A percentile compares a stretch with the other conserved stretches of the same genome.
phyloP scores from a whole-genome alignment of 371 early-diverging fungal species.

The Mucor circinelloides region DNA sequence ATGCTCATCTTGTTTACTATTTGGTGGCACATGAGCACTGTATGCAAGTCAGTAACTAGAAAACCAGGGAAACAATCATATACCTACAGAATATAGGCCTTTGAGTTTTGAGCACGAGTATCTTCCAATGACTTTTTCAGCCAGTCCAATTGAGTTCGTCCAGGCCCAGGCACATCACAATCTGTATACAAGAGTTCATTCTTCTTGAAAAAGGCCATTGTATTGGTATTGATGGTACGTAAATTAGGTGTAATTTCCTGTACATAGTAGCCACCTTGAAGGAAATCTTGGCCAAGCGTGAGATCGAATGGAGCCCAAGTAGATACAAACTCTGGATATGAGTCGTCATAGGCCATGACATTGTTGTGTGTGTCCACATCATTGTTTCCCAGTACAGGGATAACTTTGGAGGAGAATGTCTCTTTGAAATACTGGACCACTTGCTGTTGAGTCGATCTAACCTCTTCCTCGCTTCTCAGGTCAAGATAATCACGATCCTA shows the following conservation, averaged over 20 bases:
- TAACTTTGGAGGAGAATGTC: constrained; percentile 27
- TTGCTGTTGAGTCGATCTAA: constrained; percentile 25
- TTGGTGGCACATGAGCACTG: constrained; percentile 57
- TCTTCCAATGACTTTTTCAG: constrained; percentile 18
- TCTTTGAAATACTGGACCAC: constrained; percentile 26
- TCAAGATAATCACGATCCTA: constrained; percentile 4
- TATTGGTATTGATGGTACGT: constrained; percentile 21
- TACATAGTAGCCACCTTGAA: constrained; percentile 26
- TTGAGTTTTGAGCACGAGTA: neutral
- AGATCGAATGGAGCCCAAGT: constrained; percentile 28
- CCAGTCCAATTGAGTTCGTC: constrained; percentile 37
- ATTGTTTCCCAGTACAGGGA: constrained; percentile 51
- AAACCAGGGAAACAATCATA: constrained; percentile 1
- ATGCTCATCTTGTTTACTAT: constrained; percentile 21
- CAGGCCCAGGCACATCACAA: constrained; percentile 26
- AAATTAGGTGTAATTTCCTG: constrained; percentile 18
- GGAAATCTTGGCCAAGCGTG: constrained; percentile 20
- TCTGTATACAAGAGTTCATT: constrained; percentile 22
- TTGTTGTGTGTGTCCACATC: constrained; percentile 20
- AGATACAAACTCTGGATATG: constrained; percentile 7
- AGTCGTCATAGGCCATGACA: constrained; percentile 6
- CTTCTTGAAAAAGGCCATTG: constrained; percentile 27
- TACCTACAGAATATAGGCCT: constrained; percentile 16
- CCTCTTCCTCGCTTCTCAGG: constrained; percentile 22
- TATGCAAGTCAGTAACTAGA: neutral